Evolutionary conservation across 1,284 basidiomycete species (phyloP), one percentile per base, ranked within the genome.

Genomic region (Phaffia rhodozyma): DNA sequence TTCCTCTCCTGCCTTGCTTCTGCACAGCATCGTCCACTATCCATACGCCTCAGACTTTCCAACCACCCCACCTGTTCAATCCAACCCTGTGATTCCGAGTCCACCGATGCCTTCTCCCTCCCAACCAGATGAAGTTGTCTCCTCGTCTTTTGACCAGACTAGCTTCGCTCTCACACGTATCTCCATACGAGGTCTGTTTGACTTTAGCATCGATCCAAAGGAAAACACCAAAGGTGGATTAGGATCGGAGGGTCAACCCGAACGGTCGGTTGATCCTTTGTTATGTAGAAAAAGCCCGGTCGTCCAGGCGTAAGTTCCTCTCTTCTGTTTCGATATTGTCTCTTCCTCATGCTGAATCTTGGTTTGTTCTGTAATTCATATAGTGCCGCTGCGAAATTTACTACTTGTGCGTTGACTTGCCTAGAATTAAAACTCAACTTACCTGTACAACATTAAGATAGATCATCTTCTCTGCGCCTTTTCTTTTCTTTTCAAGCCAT

Each of bases 341-440:
- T 43, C 13, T 16, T 43, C 16, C 5, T 43, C 13, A 11, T 43
- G 13, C 16, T 43, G 13, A 43, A 2, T 7, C 38, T 43, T 16
- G 38, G 5, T 16, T 16, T 7, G 38, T 16, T 43, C 38, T 43
- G 38, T 11, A 43, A 43, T 16, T 7, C 38, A 16, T 43, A 43
- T 2, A 43, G 38, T 43, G 81, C 80, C 5, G 86, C 86, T 6
- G 86, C 89, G 6, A 83, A 80, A 70, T 73, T 88, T 43, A 79
- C 78, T 55, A 81, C 85, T 71, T 78, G 86, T 86, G 68, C 70
- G 81, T 74, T 9, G 6, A 51, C n/a, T 20, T 48, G 11, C 27
- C 16, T 29, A 48, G 18, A 23, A 7, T 21, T 29, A 56, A 52
- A 62, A 38, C 9, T 25, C 21, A 13, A 50, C 25, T 1, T 32